Percentiles rank a stretch among this genome's conserved stretches.
phyloP scores from a whole-genome alignment of 2,329 filamentous ascomycete genomes.

The Ceratocystis cubensis region DNA sequence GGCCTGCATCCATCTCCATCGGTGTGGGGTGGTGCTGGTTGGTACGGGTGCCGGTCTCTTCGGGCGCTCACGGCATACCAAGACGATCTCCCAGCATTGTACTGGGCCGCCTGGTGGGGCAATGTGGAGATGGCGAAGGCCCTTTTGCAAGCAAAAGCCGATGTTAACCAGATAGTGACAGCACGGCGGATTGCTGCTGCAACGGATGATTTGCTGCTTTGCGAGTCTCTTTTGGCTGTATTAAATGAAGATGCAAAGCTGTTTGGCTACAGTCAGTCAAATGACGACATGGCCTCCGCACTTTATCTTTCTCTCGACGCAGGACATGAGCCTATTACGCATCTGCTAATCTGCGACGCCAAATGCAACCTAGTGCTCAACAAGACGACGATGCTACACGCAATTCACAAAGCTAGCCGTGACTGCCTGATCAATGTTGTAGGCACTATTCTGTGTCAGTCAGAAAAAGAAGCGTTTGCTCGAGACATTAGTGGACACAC shows the following conservation, averaged over 20 bases:
- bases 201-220: background rate
- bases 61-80: background rate
- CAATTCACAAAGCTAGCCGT: constrained; percentile 15
- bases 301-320: constrained; percentile 18
- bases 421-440: background rate
- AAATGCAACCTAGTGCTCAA: constrained; percentile 11
- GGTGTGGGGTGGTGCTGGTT: constrained; percentile 1
- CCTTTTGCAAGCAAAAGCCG: constrained; percentile 9
- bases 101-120: constrained; percentile 17
- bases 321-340: constrained; percentile 6
- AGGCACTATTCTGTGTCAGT: background rate
- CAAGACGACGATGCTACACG: constrained; percentile 6
- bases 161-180: constrained; percentile 4
- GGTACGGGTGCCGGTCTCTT: constrained; percentile 15
- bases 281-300: constrained; percentile 6
- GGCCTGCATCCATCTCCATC: constrained; percentile 3
- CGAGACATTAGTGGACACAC: constrained; percentile 11
- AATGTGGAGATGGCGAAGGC: background rate
- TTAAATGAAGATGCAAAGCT: constrained; percentile 14
- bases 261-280: background rate
- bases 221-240: constrained; percentile 2
- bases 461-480: background rate
- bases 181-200: constrained; percentile 1
- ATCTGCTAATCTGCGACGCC: background rate
- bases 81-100: constrained; percentile 15